phyloP scores from a whole-genome alignment of 306 rosid genomes.

The Glycine tomentella region DNA sequence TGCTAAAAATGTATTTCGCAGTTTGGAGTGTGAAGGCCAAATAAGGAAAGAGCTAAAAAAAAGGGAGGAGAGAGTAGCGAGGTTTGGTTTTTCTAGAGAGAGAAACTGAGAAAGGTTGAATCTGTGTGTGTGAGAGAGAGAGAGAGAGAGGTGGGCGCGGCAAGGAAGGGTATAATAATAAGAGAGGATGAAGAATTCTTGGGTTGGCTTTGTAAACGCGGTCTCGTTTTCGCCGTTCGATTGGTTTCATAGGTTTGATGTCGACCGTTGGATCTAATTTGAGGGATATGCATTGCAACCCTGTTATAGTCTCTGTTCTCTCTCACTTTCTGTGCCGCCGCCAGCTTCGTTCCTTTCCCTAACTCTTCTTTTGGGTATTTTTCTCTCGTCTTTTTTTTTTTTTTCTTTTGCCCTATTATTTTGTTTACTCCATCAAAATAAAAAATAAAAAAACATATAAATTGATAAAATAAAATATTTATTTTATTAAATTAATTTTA shows the following conservation, averaged over 20 bases:
- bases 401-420: too few species aligned
- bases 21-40: slow-evolving; percentile 36
- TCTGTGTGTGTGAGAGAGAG: slow-evolving; percentile 36
- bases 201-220: slow-evolving; percentile 71
- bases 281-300: slow-evolving; percentile 45
- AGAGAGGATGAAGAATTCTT: slow-evolving; percentile 68
- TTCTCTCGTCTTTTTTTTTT: background rate
- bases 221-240: slow-evolving; percentile 61
- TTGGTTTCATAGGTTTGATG: slow-evolving; percentile 35
- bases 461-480: too few species aligned
- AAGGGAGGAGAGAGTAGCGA: background rate
- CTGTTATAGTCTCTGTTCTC: slow-evolving; percentile 10
- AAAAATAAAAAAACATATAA: too few species aligned
- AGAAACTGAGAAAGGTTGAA: slow-evolving; percentile 42
- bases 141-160: slow-evolving; percentile 44
- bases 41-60: slow-evolving; percentile 11
- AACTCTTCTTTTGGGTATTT: background rate
- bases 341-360: slow-evolving; percentile 44
- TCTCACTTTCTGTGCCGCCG: slow-evolving; percentile 42
- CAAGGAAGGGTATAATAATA: slow-evolving; percentile 51
- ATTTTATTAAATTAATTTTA: too few species aligned
- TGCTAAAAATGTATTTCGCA: background rate
- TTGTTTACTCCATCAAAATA: too few species aligned
- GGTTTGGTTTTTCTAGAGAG: slow-evolving; percentile 37
- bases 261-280: slow-evolving; percentile 53